phyloP scores from a whole-genome alignment of 2,329 filamentous ascomycete species.

The Cryphonectria parasitica region DNA sequence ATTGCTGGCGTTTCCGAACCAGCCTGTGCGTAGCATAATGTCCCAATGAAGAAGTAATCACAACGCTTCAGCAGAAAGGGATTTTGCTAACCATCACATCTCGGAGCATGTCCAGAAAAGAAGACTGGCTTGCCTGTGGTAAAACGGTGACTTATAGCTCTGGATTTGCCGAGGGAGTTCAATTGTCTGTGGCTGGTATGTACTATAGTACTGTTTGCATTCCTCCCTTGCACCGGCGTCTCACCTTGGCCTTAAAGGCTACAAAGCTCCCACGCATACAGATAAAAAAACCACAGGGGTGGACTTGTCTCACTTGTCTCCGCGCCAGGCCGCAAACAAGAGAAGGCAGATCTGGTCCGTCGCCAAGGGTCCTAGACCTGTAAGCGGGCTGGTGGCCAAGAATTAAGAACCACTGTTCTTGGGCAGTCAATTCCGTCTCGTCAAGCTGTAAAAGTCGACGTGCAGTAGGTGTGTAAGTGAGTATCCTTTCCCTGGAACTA shows the following conservation, averaged over 20 bases:
- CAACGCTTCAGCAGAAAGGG: background rate
- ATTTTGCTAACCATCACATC: background rate
- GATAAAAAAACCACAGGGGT: background rate
- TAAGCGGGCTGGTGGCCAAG: background rate
- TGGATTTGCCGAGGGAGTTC: background rate
- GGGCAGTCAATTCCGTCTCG: background rate
- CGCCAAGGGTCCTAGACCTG: background rate
- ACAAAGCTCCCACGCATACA: background rate
- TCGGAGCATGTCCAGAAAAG: background rate
- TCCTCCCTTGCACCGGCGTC: background rate
- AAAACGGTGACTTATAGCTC: background rate
- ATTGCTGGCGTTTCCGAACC: background rate
- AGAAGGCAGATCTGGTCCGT: background rate
- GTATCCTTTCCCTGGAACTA: background rate
- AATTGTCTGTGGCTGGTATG: background rate
- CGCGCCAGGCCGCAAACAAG: background rate
- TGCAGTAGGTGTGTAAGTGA: background rate
- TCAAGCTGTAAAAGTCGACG: background rate
- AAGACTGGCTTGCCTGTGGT: background rate
- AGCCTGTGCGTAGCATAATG: background rate
- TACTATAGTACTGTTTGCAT: background rate
- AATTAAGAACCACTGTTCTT: background rate
- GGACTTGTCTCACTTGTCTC: background rate
- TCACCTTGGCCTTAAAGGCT: background rate
- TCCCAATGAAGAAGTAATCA: background rate